These are phyloP conservation scores for Rhytidiadelphus loreus DNA, from an alignment of 225 moss, liverwort and hornwort species.

Conservation along the genomic window DNA sequence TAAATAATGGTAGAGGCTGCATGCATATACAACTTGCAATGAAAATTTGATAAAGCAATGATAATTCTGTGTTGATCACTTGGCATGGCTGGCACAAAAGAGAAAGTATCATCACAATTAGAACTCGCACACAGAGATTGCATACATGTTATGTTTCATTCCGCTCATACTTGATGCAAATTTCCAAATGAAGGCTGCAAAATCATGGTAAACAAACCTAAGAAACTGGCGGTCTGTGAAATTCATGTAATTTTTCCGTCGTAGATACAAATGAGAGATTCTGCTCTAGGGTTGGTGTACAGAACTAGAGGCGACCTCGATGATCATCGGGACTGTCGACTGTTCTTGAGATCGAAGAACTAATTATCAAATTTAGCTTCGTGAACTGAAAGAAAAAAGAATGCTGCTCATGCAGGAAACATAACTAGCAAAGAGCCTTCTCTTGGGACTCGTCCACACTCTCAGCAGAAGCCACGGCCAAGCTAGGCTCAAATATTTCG, in stretches of 20 bases:
- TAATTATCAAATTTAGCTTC: not conserved
- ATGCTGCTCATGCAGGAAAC: not conserved
- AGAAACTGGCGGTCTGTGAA: not conserved
- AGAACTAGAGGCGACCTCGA: not conserved
- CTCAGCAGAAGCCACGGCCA: conserved; percentile 38
- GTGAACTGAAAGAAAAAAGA: not conserved
- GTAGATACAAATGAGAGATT: not conserved
- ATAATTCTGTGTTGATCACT: not conserved
- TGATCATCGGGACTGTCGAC: not conserved
- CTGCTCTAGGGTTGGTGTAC: not conserved
- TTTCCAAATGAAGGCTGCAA: not conserved
- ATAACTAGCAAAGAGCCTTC: conserved; percentile 35
- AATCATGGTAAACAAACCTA: not conserved
- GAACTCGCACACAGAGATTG: not conserved
- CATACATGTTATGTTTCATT: not conserved
- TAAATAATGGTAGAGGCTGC: not conserved
- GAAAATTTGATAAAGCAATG: not conserved
- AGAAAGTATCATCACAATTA: not conserved
- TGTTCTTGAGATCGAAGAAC: not conserved
- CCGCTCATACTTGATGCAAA: not conserved
- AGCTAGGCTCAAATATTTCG: conserved; percentile 18
- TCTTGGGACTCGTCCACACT: conserved; percentile 16
- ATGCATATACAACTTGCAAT: not conserved
- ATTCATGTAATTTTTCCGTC: not conserved
- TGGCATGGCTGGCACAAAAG: not conserved